Conservation (phyloP, 495 filamentous ascomycete genomes). For the Penicillium herquei region DNA sequence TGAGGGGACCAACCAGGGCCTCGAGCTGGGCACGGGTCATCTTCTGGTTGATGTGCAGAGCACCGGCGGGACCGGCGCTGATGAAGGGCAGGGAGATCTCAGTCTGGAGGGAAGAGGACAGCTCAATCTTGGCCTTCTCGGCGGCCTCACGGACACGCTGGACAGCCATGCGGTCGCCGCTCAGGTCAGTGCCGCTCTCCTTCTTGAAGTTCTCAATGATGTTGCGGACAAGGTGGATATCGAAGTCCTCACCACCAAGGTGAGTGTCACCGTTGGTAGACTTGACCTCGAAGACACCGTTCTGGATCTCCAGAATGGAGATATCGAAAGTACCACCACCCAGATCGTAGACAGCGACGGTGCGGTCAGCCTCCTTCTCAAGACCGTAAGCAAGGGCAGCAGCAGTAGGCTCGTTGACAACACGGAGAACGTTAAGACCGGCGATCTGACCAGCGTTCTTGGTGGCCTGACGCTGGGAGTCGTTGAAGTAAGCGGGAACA, state of each 20-base stretch:
- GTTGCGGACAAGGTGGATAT: slow-evolving; percentile 93
- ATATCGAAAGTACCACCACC: slow-evolving; percentile 99
- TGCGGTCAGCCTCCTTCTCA: slow-evolving; percentile 85
- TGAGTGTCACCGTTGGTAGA: slow-evolving; percentile 98
- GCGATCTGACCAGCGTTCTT: slow-evolving; percentile 97
- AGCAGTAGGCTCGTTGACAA: slow-evolving; percentile 95
- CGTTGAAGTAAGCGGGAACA: slow-evolving; percentile 97
- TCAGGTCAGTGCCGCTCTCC: slow-evolving; percentile 88
- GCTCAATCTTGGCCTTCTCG: slow-evolving; percentile 99
- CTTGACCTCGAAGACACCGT: slow-evolving; percentile 98
- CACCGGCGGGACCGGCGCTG: slow-evolving; percentile 88
- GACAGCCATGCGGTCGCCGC: slow-evolving; percentile 94
- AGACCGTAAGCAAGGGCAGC: slow-evolving; percentile 93
- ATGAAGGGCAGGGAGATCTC: slow-evolving; percentile 97
- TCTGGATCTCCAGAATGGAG: slow-evolving; percentile 95
- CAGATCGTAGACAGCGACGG: slow-evolving; percentile 96
- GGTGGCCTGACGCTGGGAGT: slow-evolving; percentile 95
- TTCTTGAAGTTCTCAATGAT: slow-evolving; percentile 96
- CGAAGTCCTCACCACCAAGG: slow-evolving; percentile 97
- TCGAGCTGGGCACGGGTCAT: slow-evolving; percentile 92
- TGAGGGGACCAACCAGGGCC: slow-evolving; percentile 86
- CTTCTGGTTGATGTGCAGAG: slow-evolving; percentile 97
- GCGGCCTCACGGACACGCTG: slow-evolving; percentile 99
- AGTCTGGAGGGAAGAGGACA: slow-evolving; percentile 93
- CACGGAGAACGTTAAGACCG: slow-evolving; percentile 92